Evolutionary conservation across 495 filamentous ascomycete species (phyloP).

Genomic region (Daldinia grandis): DNA sequence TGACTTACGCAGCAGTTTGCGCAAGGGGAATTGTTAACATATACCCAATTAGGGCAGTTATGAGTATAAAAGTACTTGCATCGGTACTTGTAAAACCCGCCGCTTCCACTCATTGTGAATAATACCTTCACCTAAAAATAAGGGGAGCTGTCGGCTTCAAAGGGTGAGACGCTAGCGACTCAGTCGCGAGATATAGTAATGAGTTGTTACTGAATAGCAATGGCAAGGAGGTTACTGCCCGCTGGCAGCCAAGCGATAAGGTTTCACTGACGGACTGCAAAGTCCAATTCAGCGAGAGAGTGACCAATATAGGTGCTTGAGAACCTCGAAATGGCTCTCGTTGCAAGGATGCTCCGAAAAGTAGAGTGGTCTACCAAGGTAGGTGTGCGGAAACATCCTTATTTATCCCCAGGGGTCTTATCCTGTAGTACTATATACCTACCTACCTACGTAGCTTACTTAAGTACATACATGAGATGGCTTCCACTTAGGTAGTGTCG

Average conservation of each 20-base stretch:
- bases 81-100: slow-evolving; percentile 67
- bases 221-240: slow-evolving; percentile 22
- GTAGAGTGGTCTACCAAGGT: slow-evolving; percentile 29
- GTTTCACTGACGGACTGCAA: slow-evolving; percentile 31
- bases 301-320: slow-evolving; percentile 4
- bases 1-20: slow-evolving; percentile 63
- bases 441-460: neutral
- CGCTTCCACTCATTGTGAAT: slow-evolving; percentile 62
- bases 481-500: neutral
- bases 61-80: slow-evolving; percentile 68
- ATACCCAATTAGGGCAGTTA: slow-evolving; percentile 69
- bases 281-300: slow-evolving; percentile 29
- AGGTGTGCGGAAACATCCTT: slow-evolving; percentile 32
- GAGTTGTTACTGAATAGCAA: neutral
- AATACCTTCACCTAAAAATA: neutral
- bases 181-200: slow-evolving; percentile 1
- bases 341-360: slow-evolving; percentile 29
- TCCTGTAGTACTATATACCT: neutral
- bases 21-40: slow-evolving; percentile 65
- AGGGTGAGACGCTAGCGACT: slow-evolving; percentile 7
- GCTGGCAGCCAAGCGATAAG: slow-evolving; percentile 38
- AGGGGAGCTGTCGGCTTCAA: slow-evolving; percentile 15
- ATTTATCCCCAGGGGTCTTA: slow-evolving; percentile 22
- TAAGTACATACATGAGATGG: neutral
- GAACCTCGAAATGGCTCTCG: slow-evolving; percentile 21